phyloP scores from a whole-genome alignment of 345 rosid species.

The Eutrema yunnanense region DNA sequence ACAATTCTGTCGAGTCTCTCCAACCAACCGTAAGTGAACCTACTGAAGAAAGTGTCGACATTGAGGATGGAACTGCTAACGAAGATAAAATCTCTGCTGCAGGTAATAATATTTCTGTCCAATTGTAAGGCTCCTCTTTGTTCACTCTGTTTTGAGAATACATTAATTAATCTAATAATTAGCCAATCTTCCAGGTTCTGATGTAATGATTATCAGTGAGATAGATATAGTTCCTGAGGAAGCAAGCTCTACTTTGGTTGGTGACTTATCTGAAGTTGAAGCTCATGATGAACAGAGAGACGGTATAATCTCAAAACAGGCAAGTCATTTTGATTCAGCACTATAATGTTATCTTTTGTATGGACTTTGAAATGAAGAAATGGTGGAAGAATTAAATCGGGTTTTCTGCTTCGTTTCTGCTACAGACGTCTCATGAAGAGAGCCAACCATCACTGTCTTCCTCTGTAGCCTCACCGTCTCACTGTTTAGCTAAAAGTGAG shows the following conservation, averaged over 20 bases:
- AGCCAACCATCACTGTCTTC: conserved; percentile 18
- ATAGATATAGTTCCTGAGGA: conserved; percentile 32
- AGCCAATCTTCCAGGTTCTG: conserved; percentile 16
- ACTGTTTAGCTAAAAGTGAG: conserved; percentile 36
- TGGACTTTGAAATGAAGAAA: not conserved
- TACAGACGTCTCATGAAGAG: conserved; percentile 26
- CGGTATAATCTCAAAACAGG: conserved; percentile 11
- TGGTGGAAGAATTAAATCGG: not conserved
- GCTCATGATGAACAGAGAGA: conserved; percentile 19
- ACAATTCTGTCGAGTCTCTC: conserved; percentile 20
- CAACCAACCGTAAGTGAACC: conserved; percentile 23
- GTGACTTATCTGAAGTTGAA: conserved; percentile 15
- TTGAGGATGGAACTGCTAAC: conserved; percentile 31
- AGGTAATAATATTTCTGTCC: conserved; percentile 30
- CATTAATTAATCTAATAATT: not conserved
- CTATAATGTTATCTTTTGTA: not conserved
- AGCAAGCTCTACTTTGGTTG: conserved; percentile 14
- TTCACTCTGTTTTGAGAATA: conserved; percentile 4
- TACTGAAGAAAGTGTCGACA: conserved; percentile 25
- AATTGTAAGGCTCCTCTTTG: conserved; percentile 8
- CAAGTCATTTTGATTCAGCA: conserved; percentile 12
- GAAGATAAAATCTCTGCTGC: conserved; percentile 11
- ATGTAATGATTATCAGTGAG: conserved; percentile 29
- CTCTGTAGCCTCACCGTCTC: conserved; percentile 38
- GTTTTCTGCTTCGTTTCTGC: not conserved